These are phyloP conservation scores for Mycena rebaudengoi DNA, from an alignment of 768 basidiomycete genomes.

Conservation along the genomic window DNA sequence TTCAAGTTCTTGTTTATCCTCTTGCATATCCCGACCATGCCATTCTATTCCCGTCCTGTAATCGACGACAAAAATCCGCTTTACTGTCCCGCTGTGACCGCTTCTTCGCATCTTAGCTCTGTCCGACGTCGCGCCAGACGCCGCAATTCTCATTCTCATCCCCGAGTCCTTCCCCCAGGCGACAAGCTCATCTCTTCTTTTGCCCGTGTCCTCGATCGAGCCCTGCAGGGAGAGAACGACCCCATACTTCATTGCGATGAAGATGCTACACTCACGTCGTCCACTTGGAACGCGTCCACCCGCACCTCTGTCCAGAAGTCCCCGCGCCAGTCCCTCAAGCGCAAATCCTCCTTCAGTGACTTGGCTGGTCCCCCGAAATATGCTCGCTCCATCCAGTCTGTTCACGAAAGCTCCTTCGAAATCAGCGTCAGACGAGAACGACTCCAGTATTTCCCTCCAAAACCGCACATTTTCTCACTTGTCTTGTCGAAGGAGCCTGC, in stretches of 20 bases:
- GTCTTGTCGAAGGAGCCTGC: constrained; percentile 8
- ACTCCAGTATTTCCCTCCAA: constrained; percentile 31
- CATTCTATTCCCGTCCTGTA: constrained; percentile 37
- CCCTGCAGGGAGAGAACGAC: constrained; percentile 31
- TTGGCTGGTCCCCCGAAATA: constrained; percentile 52
- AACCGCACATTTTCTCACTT: constrained; percentile 17
- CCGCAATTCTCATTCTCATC: constrained; percentile 21
- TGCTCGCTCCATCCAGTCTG: constrained; percentile 50
- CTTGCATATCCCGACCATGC: no score
- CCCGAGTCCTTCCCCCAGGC: constrained; percentile 18
- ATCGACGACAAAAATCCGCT: constrained; percentile 65
- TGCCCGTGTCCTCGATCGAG: constrained; percentile 41
- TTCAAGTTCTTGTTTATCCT: no score
- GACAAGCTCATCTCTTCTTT: constrained; percentile 41
- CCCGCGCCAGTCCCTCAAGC: constrained; percentile 28
- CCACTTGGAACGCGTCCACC: neutral
- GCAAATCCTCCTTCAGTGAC: constrained; percentile 50
- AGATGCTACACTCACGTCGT: neutral
- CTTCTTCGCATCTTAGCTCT: constrained; percentile 53
- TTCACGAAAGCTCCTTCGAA: constrained; percentile 56
- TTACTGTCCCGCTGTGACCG: constrained; percentile 62
- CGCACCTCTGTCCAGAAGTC: constrained; percentile 8
- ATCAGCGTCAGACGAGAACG: constrained; percentile 47
- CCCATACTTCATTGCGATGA: constrained; percentile 11
- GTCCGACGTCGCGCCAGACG: constrained; percentile 45